Percentiles rank a stretch among this genome's conserved stretches.
Conservation (phyloP, 139 green algal species). For the Dunaliella primolecta region DNA sequence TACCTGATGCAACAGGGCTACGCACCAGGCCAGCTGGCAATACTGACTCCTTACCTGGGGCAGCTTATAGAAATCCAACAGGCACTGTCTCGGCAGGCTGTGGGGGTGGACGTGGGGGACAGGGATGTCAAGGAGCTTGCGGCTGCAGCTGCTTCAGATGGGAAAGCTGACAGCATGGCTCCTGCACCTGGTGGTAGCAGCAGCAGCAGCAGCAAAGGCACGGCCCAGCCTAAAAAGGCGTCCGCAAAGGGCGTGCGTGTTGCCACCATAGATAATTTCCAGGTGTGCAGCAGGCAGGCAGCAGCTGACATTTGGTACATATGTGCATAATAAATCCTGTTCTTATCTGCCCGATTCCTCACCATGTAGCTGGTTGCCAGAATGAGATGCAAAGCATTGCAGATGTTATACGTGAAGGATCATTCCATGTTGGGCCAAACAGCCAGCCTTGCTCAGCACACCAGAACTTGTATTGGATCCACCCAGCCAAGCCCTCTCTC, state of each 20-base stretch:
- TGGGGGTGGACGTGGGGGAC: slow-evolving; percentile 38
- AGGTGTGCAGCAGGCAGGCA: slow-evolving; percentile 18
- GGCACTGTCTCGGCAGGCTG: slow-evolving; percentile 27
- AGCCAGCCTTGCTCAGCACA: neutral
- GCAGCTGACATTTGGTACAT: neutral
- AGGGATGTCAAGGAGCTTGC: slow-evolving; percentile 1
- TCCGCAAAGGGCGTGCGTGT: slow-evolving; percentile 37
- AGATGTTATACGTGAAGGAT: no score
- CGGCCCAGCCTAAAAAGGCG: no score
- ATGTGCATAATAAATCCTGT: no score
- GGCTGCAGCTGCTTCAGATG: neutral
- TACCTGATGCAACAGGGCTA: slow-evolving; percentile 72
- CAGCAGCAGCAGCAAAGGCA: no score
- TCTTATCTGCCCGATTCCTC: no score
- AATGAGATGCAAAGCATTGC: no score
- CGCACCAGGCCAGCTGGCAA: slow-evolving; percentile 51
- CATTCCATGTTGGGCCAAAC: no score
- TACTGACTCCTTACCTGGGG: slow-evolving; percentile 78
- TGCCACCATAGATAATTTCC: slow-evolving; percentile 79
- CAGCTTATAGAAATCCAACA: slow-evolving; percentile 62
- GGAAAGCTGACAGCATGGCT: no score
- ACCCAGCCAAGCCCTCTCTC: neutral
- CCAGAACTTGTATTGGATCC: neutral
- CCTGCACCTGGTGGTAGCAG: no score
- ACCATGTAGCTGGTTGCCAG: no score